Percentiles rank a stretch among this genome's conserved stretches.
These are phyloP conservation scores for Umbelopsis sp. DNA, from an alignment of 371 early-diverging fungal species.

Conservation along the genomic window DNA sequence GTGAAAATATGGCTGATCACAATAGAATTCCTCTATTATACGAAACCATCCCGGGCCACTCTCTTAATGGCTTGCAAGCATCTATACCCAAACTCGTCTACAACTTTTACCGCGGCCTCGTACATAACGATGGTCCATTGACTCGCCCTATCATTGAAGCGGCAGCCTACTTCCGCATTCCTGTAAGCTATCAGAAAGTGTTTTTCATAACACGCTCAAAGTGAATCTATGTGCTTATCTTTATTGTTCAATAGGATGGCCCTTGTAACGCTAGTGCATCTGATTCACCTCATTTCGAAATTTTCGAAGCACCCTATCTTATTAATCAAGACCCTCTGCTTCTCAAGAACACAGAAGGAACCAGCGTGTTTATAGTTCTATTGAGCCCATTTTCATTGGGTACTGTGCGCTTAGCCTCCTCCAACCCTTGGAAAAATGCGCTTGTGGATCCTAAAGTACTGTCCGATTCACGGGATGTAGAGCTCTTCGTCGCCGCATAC, in stretches of 20 bases:
- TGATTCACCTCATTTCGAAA: slow-evolving; percentile 31
- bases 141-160: slow-evolving; percentile 34
- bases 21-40: slow-evolving; percentile 29
- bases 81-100: slow-evolving; percentile 13
- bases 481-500: slow-evolving; percentile 26
- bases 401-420: neutral
- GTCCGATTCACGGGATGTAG: slow-evolving; percentile 26
- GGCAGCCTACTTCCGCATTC: slow-evolving; percentile 37
- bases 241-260: slow-evolving; percentile 19
- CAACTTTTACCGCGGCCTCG: slow-evolving; percentile 16
- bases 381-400: slow-evolving; percentile 8
- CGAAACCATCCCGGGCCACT: slow-evolving; percentile 27
- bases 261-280: slow-evolving; percentile 30
- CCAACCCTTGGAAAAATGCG: slow-evolving; percentile 1
- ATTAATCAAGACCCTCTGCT: slow-evolving; percentile 24
- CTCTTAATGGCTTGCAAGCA: slow-evolving; percentile 20
- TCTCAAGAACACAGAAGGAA: slow-evolving; percentile 24
- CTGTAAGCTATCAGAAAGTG: slow-evolving; percentile 13
- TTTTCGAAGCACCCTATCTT: slow-evolving; percentile 30
- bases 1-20: slow-evolving; percentile 45
- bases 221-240: too few relatives aligned
- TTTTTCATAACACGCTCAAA: neutral
- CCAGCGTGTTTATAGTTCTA: slow-evolving; percentile 27
- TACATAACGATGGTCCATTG: slow-evolving; percentile 27
- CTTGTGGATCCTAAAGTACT: slow-evolving; percentile 25